Conservation (phyloP, 1,139 yeast genomes). For the Geotrichum histeridarum region DNA sequence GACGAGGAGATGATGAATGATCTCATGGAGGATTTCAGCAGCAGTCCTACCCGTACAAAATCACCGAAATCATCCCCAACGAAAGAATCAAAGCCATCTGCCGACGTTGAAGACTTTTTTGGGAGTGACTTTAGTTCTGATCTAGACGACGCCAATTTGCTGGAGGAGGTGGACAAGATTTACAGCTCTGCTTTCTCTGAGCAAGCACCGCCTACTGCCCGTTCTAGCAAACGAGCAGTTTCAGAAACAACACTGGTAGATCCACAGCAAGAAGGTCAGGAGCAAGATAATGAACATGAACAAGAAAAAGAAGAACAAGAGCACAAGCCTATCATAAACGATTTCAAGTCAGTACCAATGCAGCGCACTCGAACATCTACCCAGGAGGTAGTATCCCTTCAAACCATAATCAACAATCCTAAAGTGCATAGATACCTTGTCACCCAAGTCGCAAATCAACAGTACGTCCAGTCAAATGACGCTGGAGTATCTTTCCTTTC, state of each 20-base stretch:
- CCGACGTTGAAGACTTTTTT: background rate
- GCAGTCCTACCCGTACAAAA: background rate
- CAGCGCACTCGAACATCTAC: slow-evolving; percentile 12
- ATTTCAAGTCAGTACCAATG: slow-evolving; percentile 2
- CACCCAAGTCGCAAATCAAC: background rate
- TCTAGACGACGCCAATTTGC: background rate
- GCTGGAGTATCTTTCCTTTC: background rate
- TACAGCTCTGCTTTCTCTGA: background rate
- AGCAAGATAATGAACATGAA: background rate
- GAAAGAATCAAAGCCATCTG: background rate
- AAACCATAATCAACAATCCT: slow-evolving; percentile 8
- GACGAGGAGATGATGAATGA: slow-evolving; percentile 1
- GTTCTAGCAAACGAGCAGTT: background rate
- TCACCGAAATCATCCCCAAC: background rate
- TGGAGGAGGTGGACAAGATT: background rate
- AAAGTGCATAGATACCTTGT: slow-evolving; percentile 13
- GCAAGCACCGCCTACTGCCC: background rate
- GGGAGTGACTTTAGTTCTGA: background rate
- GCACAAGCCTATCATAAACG: background rate
- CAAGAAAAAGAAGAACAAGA: background rate
- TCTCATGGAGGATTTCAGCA: background rate
- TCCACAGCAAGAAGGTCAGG: background rate
- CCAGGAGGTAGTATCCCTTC: slow-evolving; percentile 4
- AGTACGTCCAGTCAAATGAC: background rate
- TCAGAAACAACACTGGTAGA: slow-evolving; percentile 4